A percentile compares a stretch with the other conserved stretches of the same genome.
These are phyloP conservation scores for Tanozyma kutaoensis DNA, from an alignment of 805 yeast genomes.

Conservation along the genomic window DNA sequence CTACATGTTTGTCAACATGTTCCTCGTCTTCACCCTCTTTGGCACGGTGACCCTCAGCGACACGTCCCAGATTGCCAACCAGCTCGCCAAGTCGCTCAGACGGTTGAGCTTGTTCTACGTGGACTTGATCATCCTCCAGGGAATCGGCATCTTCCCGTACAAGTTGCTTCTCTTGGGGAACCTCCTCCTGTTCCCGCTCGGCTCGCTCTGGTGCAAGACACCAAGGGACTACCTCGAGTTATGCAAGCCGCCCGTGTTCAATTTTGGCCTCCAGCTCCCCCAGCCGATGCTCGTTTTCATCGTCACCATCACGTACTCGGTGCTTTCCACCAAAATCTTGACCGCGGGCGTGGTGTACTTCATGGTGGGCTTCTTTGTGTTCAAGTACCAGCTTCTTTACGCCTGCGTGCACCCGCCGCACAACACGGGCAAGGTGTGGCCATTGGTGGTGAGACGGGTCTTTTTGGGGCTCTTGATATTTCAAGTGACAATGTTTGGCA, in stretches of 20 bases:
- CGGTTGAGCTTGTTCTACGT: constrained; percentile 81
- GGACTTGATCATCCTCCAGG: constrained; percentile 70
- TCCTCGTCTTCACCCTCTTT: constrained; percentile 85
- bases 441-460: constrained; percentile 71
- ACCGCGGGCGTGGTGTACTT: constrained; percentile 79
- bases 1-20: constrained; percentile 86
- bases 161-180: constrained; percentile 73
- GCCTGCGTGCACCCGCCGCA: constrained; percentile 93
- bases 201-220: constrained; percentile 51
- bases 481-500: constrained; percentile 89
- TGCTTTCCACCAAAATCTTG: constrained; percentile 77
- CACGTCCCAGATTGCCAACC: constrained; percentile 78
- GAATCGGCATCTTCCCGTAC: constrained; percentile 83
- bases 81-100: constrained; percentile 68
- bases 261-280: constrained; percentile 84
- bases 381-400: constrained; percentile 80
- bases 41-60: constrained; percentile 88
- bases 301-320: constrained; percentile 77
- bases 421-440: constrained; percentile 96
- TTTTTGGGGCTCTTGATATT: constrained; percentile 70
- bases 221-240: constrained; percentile 70
- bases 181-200: constrained; percentile 52
- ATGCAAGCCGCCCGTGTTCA: constrained; percentile 82
- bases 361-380: constrained; percentile 73
- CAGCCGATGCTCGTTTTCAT: constrained; percentile 81